phyloP scores from a whole-genome alignment of 2,329 filamentous ascomycete species.

The Huntiella omanensis region DNA sequence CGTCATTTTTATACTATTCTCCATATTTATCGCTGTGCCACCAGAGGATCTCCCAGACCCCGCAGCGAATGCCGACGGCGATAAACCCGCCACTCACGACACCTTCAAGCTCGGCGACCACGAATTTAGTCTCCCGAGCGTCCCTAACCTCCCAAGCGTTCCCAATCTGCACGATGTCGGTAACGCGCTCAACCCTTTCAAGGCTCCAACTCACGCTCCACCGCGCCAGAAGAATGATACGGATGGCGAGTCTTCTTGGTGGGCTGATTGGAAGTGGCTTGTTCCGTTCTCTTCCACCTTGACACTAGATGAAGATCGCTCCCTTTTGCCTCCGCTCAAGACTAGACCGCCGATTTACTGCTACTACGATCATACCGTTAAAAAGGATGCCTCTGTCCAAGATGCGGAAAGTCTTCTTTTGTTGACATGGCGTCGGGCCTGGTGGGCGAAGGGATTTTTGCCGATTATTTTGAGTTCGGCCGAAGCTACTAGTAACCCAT shows the following conservation, averaged over 20 bases:
- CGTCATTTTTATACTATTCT: conserved; percentile 33
- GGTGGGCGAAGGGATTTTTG: conserved; percentile 87
- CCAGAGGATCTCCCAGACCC: not conserved
- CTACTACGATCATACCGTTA: conserved; percentile 57
- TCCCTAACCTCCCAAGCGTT: conserved; percentile 19
- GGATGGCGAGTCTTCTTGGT: conserved; percentile 64
- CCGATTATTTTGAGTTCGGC: conserved; percentile 62
- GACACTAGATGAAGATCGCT: conserved; percentile 62
- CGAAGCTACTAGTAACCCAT: conserved; percentile 68
- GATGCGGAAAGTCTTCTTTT: conserved; percentile 64
- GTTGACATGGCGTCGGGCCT: conserved; percentile 75
- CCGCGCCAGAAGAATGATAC: conserved; percentile 61
- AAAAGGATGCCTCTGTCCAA: conserved; percentile 42
- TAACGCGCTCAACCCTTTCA: conserved; percentile 45
- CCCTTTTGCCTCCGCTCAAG: conserved; percentile 59
- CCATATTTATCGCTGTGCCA: conserved; percentile 27
- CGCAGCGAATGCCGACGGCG: not conserved
- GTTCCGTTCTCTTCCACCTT: conserved; percentile 66
- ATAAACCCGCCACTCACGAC: not conserved
- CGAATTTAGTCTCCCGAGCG: conserved; percentile 30
- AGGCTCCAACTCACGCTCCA: conserved; percentile 49
- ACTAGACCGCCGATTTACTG: conserved; percentile 66
- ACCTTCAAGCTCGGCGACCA: conserved; percentile 18
- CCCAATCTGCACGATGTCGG: conserved; percentile 21
- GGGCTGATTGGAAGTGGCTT: conserved; percentile 76